Conservation (phyloP, 176 grass and related monocot genomes). For the Aegilops speltoides region DNA sequence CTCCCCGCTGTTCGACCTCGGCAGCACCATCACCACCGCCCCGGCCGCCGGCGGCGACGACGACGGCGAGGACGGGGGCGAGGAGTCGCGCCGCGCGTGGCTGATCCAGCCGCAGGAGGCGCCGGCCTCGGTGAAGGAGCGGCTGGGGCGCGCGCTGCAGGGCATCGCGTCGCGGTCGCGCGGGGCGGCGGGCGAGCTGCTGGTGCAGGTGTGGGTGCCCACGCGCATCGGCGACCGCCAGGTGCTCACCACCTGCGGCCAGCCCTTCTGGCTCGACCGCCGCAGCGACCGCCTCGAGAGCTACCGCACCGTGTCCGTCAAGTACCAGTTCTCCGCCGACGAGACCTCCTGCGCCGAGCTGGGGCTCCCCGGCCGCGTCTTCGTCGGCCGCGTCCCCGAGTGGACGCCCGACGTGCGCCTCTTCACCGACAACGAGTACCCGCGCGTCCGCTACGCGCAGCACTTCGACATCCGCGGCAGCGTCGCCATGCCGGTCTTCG, state of each 20-base stretch:
- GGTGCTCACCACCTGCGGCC: slow-evolving; percentile 85
- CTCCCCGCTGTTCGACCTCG: slow-evolving; percentile 46
- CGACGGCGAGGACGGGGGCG: background rate
- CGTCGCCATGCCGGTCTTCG: slow-evolving; percentile 81
- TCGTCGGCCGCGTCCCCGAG: slow-evolving; percentile 80
- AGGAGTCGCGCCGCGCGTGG: background rate
- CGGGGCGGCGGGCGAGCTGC: slow-evolving; percentile 42
- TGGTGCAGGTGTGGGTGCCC: slow-evolving; percentile 88
- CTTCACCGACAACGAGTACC: slow-evolving; percentile 84
- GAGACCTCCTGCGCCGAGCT: slow-evolving; percentile 43
- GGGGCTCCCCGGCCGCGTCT: slow-evolving; percentile 86
- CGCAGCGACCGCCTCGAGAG: slow-evolving; percentile 49
- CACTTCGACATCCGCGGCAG: slow-evolving; percentile 71
- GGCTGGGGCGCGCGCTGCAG: slow-evolving; percentile 59
- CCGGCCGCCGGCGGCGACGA: background rate
- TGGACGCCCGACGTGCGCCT: slow-evolving; percentile 95
- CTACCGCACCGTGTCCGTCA: slow-evolving; percentile 63
- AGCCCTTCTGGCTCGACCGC: slow-evolving; percentile 73
- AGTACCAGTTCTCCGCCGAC: slow-evolving; percentile 86
- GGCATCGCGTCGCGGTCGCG: slow-evolving; percentile 55
- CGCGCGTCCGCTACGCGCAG: slow-evolving; percentile 64
- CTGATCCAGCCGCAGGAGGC: slow-evolving; percentile 17
- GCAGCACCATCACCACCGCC: slow-evolving; percentile 36
- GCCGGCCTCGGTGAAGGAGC: slow-evolving; percentile 44
- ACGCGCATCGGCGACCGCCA: slow-evolving; percentile 59